Base-by-base conservation (phyloP, 768 basidiomycete genomes). In the Psilocybe tampanensis region DNA sequence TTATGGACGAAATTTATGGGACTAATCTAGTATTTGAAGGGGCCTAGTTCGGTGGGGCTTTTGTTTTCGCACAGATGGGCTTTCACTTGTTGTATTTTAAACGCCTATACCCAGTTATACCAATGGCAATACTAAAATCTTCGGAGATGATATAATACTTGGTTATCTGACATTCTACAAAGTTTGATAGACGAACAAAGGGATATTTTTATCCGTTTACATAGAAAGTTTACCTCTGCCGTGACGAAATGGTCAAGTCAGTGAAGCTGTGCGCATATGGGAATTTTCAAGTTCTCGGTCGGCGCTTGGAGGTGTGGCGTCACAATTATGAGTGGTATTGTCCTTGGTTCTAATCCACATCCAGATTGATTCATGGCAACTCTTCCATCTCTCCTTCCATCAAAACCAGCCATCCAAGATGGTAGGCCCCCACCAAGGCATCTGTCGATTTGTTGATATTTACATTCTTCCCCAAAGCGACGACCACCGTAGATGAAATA, bases 401-500 rank as follows among this genome's bases (percentile, higher is more conserved):
- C 80, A 3, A 68, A 63, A 1, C 80, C 84, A 2, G 84, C 81
- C 3, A 56, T 85, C 4, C 70, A 76, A 47, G 85, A 86, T 68
- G 66, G 85, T 84, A 62, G 55, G 78, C 67, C 19, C 36, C 6
- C 4, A 45, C 34, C 44, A 42, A 47, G 50, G 22, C n/a, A 19
- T 19, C 15, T 26, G 56, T 56, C 32, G 6, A 51, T 21, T 44
- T 54, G 23, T 22, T 60, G 23, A 44, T 11, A 52, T 62, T 19
- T 57, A 60, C 21, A 60, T 22, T 44, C 11, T 29, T 11, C 23
- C 42, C 36, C 8, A n/a, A 58, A 88, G 87, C 73, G 19, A 68
- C 73, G 15, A 85, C 88, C 9, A 80, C 82, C n/a, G 66, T 74
- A 17, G 78, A 86, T 42, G 78, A 89, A 59, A 64, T 88, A 33